Evolutionary conservation across 148 eudicot genomes (phyloP).

Genomic region (Tetragonia tetragonoides): DNA sequence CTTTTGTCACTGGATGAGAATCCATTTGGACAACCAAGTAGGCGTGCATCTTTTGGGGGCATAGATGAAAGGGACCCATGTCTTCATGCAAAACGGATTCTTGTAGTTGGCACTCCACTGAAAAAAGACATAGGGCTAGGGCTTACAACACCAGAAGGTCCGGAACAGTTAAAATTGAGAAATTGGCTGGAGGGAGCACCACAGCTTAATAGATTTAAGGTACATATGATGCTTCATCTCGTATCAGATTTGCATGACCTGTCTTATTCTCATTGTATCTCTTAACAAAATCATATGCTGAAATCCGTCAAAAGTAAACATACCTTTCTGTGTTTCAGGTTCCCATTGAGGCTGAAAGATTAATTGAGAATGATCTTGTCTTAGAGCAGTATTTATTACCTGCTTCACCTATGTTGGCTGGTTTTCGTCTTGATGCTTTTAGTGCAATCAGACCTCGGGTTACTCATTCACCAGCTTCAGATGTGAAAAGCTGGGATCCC

Average conservation of each 20-base stretch:
- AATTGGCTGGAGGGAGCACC: slow-evolving; percentile 83
- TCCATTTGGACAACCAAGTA: slow-evolving; percentile 59
- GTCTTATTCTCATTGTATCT: too few species aligned
- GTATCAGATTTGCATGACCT: neutral
- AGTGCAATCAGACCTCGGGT: slow-evolving; percentile 88
- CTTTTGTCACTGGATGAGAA: slow-evolving; percentile 87
- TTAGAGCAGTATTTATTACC: slow-evolving; percentile 79
- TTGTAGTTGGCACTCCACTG: slow-evolving; percentile 62
- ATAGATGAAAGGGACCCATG: slow-evolving; percentile 59
- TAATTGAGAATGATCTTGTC: slow-evolving; percentile 66
- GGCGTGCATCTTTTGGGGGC: slow-evolving; percentile 85
- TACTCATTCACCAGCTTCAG: slow-evolving; percentile 72
- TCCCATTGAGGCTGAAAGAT: slow-evolving; percentile 83
- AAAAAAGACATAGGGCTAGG: slow-evolving; percentile 50
- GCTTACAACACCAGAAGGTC: slow-evolving; percentile 43
- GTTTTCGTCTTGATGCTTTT: slow-evolving; percentile 88
- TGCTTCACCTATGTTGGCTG: slow-evolving; percentile 78
- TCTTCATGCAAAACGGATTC: slow-evolving; percentile 81
- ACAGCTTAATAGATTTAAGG: slow-evolving; percentile 82
- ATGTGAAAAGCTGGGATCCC: slow-evolving; percentile 38
- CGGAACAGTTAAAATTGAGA: slow-evolving; percentile 63
- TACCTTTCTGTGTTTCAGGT: slow-evolving; percentile 45
- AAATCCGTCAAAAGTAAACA: neutral
- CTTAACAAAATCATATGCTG: neutral
- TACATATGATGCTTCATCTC: slow-evolving; percentile 24